Conservation (phyloP, 2,329 filamentous ascomycete species). For the Claviceps humidiphila region DNA sequence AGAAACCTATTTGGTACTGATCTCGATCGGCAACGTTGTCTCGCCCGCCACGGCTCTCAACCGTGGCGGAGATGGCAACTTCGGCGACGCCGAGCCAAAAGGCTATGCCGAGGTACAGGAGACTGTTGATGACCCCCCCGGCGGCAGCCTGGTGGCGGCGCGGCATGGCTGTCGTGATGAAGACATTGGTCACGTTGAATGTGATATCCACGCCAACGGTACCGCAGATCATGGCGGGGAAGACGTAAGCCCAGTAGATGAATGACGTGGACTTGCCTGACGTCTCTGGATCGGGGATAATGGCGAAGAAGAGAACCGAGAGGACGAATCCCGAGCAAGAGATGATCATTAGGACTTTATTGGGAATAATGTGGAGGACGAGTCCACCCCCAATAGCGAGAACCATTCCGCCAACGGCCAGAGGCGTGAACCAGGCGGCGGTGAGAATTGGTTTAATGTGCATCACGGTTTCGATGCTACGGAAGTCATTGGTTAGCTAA, state of each 20-base stretch:
- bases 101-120: slow-evolving; percentile 60
- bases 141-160: slow-evolving; percentile 55
- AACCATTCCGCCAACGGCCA: slow-evolving; percentile 54
- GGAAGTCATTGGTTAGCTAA: neutral
- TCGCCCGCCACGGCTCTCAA: slow-evolving; percentile 9
- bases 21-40: slow-evolving; percentile 25
- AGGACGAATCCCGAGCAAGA: slow-evolving; percentile 47
- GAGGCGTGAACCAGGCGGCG: slow-evolving; percentile 55
- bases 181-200: slow-evolving; percentile 64
- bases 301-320: slow-evolving; percentile 47
- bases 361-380: slow-evolving; percentile 52
- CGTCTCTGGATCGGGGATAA: slow-evolving; percentile 39
- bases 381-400: slow-evolving; percentile 50
- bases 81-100: slow-evolving; percentile 60
- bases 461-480: slow-evolving; percentile 47
- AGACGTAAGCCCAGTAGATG: slow-evolving; percentile 59
- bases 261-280: slow-evolving; percentile 13
- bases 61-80: slow-evolving; percentile 41
- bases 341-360: slow-evolving; percentile 48
- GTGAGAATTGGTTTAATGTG: slow-evolving; percentile 45
- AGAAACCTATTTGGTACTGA: slow-evolving; percentile 54
- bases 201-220: slow-evolving; percentile 65
- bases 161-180: slow-evolving; percentile 61
- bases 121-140: slow-evolving; percentile 56
- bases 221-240: slow-evolving; percentile 54